phyloP scores from a whole-genome alignment of 2,329 filamentous ascomycete genomes.

The Verticillium nonalfalfae region DNA sequence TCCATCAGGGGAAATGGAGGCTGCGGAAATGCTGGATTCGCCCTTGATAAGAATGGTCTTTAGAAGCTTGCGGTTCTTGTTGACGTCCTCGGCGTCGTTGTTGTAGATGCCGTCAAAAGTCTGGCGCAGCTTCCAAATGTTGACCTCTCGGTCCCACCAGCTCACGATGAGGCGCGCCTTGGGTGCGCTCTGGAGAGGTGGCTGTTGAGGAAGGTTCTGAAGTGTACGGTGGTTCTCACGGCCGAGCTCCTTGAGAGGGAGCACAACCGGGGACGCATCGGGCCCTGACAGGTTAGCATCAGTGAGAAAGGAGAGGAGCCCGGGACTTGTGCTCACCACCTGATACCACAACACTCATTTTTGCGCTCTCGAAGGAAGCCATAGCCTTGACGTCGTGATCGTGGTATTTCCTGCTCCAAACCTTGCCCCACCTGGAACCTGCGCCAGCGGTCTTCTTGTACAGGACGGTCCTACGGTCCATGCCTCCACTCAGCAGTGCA shows the following conservation, averaged over 20 bases:
- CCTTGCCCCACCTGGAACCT: constrained; percentile 70
- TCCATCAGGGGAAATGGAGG: constrained; percentile 64
- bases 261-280: constrained; percentile 75
- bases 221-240: constrained; percentile 78
- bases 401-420: constrained; percentile 82
- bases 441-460: constrained; percentile 63
- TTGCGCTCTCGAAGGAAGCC: constrained; percentile 78
- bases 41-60: constrained; percentile 64
- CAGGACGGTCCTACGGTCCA: constrained; percentile 80
- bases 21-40: constrained; percentile 78
- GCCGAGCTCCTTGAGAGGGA: constrained; percentile 68
- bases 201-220: constrained; percentile 74
- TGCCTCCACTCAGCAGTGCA: constrained; percentile 81
- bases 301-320: background rate
- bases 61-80: constrained; percentile 56
- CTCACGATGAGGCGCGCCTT: constrained; percentile 72
- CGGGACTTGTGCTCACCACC: constrained; percentile 57
- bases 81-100: constrained; percentile 30
- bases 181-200: constrained; percentile 66
- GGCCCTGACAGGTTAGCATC: constrained; percentile 53
- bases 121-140: constrained; percentile 63
- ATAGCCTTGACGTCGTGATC: constrained; percentile 93
- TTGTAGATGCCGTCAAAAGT: constrained; percentile 40
- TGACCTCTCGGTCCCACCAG: constrained; percentile 88
- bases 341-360: constrained; percentile 81